These are phyloP conservation scores for Suhomyces terraborum DNA, from an alignment of 1,139 yeast species.

Conservation along the genomic window DNA sequence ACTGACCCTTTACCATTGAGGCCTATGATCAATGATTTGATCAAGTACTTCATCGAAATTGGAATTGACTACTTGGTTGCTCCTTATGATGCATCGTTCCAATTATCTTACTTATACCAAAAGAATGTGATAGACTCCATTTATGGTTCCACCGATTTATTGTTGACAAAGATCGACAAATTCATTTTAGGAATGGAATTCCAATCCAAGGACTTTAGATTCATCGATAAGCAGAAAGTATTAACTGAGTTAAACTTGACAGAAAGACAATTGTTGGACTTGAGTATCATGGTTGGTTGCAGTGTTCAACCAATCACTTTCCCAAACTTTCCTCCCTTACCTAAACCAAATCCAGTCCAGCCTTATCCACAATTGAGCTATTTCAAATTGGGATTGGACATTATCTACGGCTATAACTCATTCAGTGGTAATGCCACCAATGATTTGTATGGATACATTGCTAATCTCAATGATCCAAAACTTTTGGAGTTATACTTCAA, in stretches of 20 bases:
- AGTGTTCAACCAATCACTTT: constrained; percentile 68
- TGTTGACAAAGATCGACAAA: constrained; percentile 66
- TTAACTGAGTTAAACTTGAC: constrained; percentile 61
- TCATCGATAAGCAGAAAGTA: constrained; percentile 60
- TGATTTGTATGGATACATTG: constrained; percentile 41
- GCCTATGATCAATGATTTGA: constrained; percentile 56
- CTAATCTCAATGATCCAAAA: constrained; percentile 40
- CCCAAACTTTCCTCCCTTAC: constrained; percentile 55
- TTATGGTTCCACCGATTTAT: constrained; percentile 80
- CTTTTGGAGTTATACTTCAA: constrained; percentile 40
- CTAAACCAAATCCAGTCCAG: constrained; percentile 47
- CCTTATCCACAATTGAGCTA: constrained; percentile 48
- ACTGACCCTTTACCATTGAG: constrained; percentile 50
- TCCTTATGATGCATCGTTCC: constrained; percentile 83
- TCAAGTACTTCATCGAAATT: constrained; percentile 57
- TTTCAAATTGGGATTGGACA: constrained; percentile 47
- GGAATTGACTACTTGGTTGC: constrained; percentile 71
- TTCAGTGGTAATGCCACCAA: constrained; percentile 29
- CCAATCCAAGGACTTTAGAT: constrained; percentile 63
- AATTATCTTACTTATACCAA: constrained; percentile 69
- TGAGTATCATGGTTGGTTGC: constrained; percentile 77
- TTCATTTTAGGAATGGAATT: constrained; percentile 75
- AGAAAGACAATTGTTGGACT: constrained; percentile 71
- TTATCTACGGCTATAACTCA: constrained; percentile 40
- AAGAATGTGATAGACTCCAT: constrained; percentile 67